phyloP scores from a whole-genome alignment of 257 asterid species.

The Scutellaria galericulata region DNA sequence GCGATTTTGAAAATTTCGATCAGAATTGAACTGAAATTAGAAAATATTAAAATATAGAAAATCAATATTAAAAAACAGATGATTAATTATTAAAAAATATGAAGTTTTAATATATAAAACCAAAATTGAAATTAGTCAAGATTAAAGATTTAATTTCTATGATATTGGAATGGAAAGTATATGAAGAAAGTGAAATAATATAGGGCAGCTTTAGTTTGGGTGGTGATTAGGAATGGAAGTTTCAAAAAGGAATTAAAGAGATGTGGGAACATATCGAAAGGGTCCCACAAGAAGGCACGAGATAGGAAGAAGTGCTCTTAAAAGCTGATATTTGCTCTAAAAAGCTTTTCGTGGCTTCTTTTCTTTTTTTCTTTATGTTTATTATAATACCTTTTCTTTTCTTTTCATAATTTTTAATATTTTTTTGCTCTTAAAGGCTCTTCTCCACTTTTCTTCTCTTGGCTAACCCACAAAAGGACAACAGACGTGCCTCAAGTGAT shows the following conservation, averaged over 20 bases:
- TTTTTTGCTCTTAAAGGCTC: slow-evolving; percentile 37
- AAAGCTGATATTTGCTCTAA: slow-evolving; percentile 52
- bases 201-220: background rate
- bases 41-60: no score
- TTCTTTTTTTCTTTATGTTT: background rate
- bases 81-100: no score
- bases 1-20: no score
- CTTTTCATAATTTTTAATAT: slow-evolving; percentile 16
- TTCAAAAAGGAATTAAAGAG: slow-evolving; percentile 1
- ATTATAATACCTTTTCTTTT: background rate
- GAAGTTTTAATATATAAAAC: no score
- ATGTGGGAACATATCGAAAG: slow-evolving; percentile 38
- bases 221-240: slow-evolving; percentile 32
- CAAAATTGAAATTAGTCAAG: no score
- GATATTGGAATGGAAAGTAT: background rate
- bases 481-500: slow-evolving; percentile 34
- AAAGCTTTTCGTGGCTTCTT: slow-evolving; percentile 41
- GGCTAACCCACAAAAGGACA: slow-evolving; percentile 54
- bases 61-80: no score
- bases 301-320: slow-evolving; percentile 57
- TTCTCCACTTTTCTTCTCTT: slow-evolving; percentile 35
- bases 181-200: no score
- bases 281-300: slow-evolving; percentile 58
- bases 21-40: no score
- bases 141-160: no score